Conservation (phyloP, 108 stramenopile species). For the Cyclotella atomus region DNA sequence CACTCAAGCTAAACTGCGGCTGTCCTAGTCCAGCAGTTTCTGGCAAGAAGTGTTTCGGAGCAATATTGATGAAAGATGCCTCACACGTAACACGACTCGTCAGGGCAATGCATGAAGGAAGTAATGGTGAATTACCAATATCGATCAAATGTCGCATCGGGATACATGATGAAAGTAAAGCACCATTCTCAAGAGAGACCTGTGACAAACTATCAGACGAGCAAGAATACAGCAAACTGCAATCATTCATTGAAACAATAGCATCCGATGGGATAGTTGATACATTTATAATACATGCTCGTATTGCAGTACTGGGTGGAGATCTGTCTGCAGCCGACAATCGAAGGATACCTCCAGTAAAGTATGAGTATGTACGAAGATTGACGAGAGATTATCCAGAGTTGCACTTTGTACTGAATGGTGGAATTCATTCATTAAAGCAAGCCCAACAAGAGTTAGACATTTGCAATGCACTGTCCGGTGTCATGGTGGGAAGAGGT, state of each 20-base stretch:
- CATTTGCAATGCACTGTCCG: conserved; percentile 53
- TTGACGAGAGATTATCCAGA: conserved; percentile 80
- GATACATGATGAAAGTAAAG: conserved; percentile 51
- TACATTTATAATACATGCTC: conserved; percentile 95
- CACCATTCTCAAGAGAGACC: conserved; percentile 43
- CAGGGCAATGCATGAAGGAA: conserved; percentile 75
- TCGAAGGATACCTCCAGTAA: conserved; percentile 93
- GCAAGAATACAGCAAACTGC: conserved; percentile 78
- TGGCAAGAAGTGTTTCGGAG: conserved; percentile 96
- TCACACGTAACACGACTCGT: conserved; percentile 80
- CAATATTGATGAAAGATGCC: conserved; percentile 94
- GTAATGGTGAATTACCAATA: conserved; percentile 66
- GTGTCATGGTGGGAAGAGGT: conserved; percentile 89
- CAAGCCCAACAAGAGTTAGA: conserved; percentile 68
- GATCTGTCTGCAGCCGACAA: conserved; percentile 94
- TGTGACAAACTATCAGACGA: conserved; percentile 73
- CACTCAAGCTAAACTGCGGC: conserved; percentile 97
- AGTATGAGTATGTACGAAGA: conserved; percentile 75
- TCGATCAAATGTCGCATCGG: conserved; percentile 98
- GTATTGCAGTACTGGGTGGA: conserved; percentile 90
- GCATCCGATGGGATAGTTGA: conserved; percentile 77
- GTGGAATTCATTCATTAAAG: conserved; percentile 73
- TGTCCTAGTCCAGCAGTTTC: conserved; percentile 97
- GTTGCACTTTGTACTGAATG: conserved; percentile 83
- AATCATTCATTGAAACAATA: conserved; percentile 86